A percentile compares a stretch with the other conserved stretches of the same genome.
Conservation (phyloP, 2,329 filamentous ascomycete species). For the Xylariaceae sp. region DNA sequence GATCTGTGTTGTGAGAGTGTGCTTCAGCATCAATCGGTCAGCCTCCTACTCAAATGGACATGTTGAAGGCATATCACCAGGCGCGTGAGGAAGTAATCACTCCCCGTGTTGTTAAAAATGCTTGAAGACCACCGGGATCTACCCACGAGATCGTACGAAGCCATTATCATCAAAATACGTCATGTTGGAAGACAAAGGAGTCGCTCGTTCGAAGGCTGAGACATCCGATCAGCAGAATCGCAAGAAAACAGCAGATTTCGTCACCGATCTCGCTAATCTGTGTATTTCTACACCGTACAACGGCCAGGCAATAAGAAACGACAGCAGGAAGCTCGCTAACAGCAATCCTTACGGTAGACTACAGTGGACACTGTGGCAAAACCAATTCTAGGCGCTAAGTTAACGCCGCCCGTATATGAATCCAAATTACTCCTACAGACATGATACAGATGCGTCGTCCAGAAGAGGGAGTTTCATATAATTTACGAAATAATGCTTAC, state of each 20-base stretch:
- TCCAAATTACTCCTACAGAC: too few relatives aligned
- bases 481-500: too few relatives aligned
- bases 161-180: conserved; percentile 7
- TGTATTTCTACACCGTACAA: not conserved
- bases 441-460: too few relatives aligned
- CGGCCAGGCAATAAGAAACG: not conserved
- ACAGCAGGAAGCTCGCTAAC: not conserved
- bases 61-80: not conserved
- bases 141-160: not conserved
- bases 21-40: not conserved
- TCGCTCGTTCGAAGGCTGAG: not conserved
- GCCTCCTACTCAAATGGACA: not conserved
- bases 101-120: not conserved
- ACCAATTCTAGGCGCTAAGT: too few relatives aligned
- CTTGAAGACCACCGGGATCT: conserved; percentile 1
- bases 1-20: not conserved
- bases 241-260: not conserved
- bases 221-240: not conserved
- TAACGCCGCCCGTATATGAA: too few relatives aligned
- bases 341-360: too few relatives aligned
- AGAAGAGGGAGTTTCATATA: too few relatives aligned
- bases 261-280: not conserved
- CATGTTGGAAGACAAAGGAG: conserved; percentile 1
- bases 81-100: not conserved
- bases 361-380: too few relatives aligned